Evolutionary conservation across 495 filamentous ascomycete genomes (phyloP).

Genomic region (Penicillium antarcticum): DNA sequence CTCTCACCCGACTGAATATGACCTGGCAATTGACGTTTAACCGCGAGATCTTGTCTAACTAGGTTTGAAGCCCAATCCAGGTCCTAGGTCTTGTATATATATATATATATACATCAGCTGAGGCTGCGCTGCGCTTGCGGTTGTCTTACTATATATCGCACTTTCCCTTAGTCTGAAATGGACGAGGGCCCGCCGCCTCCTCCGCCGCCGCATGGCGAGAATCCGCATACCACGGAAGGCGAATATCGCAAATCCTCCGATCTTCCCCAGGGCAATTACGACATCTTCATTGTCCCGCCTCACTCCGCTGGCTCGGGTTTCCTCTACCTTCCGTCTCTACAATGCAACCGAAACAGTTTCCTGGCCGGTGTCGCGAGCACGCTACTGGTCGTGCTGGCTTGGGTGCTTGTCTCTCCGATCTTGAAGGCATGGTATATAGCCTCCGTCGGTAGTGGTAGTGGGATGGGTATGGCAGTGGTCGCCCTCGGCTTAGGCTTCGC

Average conservation of each 20-base stretch:
- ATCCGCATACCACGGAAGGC: constrained; percentile 51
- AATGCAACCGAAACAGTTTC: constrained; percentile 86
- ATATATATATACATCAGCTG: too few relatives aligned
- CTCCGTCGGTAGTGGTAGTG: constrained; percentile 58
- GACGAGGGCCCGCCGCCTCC: constrained; percentile 53
- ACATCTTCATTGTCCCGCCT: constrained; percentile 96
- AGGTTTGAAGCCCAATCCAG: constrained; percentile 10
- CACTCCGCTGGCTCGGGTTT: constrained; percentile 89
- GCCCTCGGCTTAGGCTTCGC: constrained; percentile 66
- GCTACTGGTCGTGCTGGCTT: constrained; percentile 62
- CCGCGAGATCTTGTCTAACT: constrained; percentile 19
- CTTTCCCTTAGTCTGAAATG: constrained; percentile 23
- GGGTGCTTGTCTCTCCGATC: constrained; percentile 64
- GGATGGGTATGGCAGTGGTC: constrained; percentile 59
- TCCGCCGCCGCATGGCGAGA: constrained; percentile 67
- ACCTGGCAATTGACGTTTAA: constrained; percentile 21
- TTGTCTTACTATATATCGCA: neutral
- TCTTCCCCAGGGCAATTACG: constrained; percentile 81
- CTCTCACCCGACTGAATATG: constrained; percentile 35
- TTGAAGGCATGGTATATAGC: constrained; percentile 63
- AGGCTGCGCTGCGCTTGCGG: neutral
- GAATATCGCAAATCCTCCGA: constrained; percentile 52
- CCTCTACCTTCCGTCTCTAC: constrained; percentile 86
- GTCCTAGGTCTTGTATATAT: neutral
- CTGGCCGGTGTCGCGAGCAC: constrained; percentile 76